Conservation (phyloP, 1,139 yeast species). For the Pichia sp. region DNA sequence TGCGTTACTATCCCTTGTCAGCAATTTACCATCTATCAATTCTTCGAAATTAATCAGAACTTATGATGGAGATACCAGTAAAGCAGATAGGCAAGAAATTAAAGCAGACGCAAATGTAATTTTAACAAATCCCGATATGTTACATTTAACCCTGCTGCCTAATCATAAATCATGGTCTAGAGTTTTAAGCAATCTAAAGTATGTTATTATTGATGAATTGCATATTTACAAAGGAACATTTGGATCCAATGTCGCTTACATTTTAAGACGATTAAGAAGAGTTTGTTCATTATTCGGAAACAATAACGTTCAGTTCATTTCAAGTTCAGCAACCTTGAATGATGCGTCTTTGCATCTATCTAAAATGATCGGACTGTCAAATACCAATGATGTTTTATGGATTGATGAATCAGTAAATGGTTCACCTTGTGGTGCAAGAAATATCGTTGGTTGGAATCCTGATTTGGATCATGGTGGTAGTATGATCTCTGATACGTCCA, state of each 20-base stretch:
- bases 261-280: conserved; percentile 71
- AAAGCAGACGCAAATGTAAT: conserved; percentile 66
- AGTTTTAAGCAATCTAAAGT: conserved; percentile 57
- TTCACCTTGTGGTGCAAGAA: conserved; percentile 76
- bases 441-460: conserved; percentile 78
- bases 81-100: conserved; percentile 44
- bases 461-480: conserved; percentile 61
- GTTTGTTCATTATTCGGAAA: conserved; percentile 52
- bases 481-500: conserved; percentile 72
- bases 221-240: conserved; percentile 87
- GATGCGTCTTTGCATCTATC: conserved; percentile 68
- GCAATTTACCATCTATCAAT: conserved; percentile 30
- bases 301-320: conserved; percentile 52
- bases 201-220: conserved; percentile 82
- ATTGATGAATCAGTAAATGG: conserved; percentile 60
- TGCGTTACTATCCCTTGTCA: conserved; percentile 58
- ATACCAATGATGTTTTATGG: conserved; percentile 55
- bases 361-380: conserved; percentile 58
- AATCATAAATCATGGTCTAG: conserved; percentile 65
- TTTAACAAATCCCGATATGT: conserved; percentile 91
- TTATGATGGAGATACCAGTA: conserved; percentile 88
- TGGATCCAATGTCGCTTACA: conserved; percentile 85
- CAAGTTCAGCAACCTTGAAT: conserved; percentile 90
- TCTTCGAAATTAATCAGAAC: conserved; percentile 49
- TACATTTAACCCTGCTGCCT: conserved; percentile 82